These are phyloP conservation scores for Geosiphon pyriformis DNA, from an alignment of 192 early-diverging fungal species.

Conservation along the genomic window DNA sequence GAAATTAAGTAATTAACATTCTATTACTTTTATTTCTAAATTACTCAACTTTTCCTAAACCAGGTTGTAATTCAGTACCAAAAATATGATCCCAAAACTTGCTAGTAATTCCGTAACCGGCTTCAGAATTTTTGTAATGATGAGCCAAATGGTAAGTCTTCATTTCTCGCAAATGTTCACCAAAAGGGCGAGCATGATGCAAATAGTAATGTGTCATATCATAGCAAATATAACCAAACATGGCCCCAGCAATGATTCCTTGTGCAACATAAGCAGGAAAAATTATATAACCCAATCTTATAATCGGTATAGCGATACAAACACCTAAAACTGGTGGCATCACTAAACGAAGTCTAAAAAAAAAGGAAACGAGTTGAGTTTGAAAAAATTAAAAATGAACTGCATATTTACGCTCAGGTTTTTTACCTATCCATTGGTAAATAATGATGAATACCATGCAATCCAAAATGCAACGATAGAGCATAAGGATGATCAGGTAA, in stretches of 20 bases:
- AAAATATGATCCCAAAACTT: constrained; percentile 86
- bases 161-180: constrained; percentile 73
- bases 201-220: constrained; percentile 93
- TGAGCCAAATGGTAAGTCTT: constrained; percentile 94
- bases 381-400: background rate
- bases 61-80: constrained; percentile 38
- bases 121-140: constrained; percentile 88
- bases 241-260: constrained; percentile 67
- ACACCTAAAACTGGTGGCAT: constrained; percentile 87
- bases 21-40: no score
- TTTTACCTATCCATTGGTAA: constrained; percentile 87
- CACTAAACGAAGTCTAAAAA: constrained; percentile 77
- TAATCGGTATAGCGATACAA: constrained; percentile 58
- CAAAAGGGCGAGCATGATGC: constrained; percentile 79
- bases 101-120: constrained; percentile 85
- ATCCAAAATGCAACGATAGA: constrained; percentile 76
- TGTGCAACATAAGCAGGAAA: constrained; percentile 62
- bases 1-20: no score
- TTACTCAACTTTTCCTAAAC: no score
- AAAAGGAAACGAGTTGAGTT: background rate
- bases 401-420: background rate
- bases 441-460: constrained; percentile 96
- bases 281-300: constrained; percentile 46
- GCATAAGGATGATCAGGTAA: constrained; percentile 79
- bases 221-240: constrained; percentile 85